phyloP scores from a whole-genome alignment of 2,329 filamentous ascomycete species.

The Zalaria sp. region DNA sequence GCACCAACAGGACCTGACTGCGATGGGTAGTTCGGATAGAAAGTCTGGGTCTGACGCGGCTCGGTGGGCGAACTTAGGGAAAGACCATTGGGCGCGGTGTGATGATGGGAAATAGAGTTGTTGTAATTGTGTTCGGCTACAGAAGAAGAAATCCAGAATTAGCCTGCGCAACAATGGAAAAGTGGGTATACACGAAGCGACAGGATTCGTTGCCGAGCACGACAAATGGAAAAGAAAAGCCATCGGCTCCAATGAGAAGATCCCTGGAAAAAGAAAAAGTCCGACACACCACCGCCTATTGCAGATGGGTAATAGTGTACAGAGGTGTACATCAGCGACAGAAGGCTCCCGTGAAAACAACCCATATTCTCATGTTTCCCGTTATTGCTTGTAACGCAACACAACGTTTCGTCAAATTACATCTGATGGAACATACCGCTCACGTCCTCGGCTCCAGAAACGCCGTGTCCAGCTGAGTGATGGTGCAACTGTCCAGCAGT shows the following conservation, averaged over 20 bases:
- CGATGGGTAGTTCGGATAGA: conserved; percentile 56
- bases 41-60: conserved; percentile 60
- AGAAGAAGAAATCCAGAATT: conserved; percentile 24
- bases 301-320: conserved; percentile 12
- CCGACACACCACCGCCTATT: conserved; percentile 12
- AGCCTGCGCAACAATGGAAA: conserved; percentile 18
- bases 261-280: too few relatives aligned
- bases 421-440: conserved; percentile 98
- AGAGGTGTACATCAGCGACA: conserved; percentile 8
- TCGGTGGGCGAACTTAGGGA: conserved; percentile 43
- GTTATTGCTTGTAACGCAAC: neutral
- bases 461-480: conserved; percentile 10
- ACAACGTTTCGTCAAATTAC: conserved; percentile 39
- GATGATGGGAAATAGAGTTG: conserved; percentile 49
- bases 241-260: too few relatives aligned
- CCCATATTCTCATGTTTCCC: conserved; percentile 1
- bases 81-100: conserved; percentile 43
- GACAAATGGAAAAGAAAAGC: conserved; percentile 17
- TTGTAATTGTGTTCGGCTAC: conserved; percentile 44
- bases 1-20: conserved; percentile 38
- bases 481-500: conserved; percentile 6
- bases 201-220: conserved; percentile 8
- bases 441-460: conserved; percentile 51
- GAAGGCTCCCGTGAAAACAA: neutral
- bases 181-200: conserved; percentile 10